phyloP scores from a whole-genome alignment of 2,329 filamentous ascomycete genomes.

The Cercospora zeina region DNA sequence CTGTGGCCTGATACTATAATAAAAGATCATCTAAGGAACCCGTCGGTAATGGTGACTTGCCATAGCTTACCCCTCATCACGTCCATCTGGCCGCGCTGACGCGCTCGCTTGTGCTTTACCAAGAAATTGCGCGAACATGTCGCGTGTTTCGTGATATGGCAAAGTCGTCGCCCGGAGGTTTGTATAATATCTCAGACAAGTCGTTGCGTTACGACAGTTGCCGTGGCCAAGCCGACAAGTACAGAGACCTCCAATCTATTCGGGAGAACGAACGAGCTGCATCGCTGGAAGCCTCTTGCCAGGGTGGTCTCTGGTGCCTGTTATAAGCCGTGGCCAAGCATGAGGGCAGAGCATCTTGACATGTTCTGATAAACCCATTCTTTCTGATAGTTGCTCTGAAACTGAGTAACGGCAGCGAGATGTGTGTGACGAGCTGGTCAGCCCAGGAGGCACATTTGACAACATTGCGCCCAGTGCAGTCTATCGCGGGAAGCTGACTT shows the following conservation, averaged over 20 bases:
- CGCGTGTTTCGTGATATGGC: neutral
- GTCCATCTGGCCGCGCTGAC: neutral
- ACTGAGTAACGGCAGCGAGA: too few relatives aligned
- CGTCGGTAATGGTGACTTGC: neutral
- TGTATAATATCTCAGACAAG: neutral
- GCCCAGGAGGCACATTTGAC: too few relatives aligned
- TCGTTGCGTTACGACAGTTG: neutral
- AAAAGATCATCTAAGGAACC: neutral
- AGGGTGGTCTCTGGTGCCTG: too few relatives aligned
- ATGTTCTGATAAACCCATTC: too few relatives aligned
- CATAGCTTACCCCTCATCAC: conserved; percentile 3
- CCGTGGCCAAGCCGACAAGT: neutral
- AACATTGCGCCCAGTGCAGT: too few relatives aligned
- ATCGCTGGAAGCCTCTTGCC: too few relatives aligned
- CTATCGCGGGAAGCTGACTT: too few relatives aligned
- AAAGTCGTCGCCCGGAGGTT: neutral
- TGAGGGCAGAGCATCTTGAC: too few relatives aligned
- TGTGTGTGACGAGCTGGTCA: too few relatives aligned
- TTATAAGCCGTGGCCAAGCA: too few relatives aligned
- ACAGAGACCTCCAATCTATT: neutral
- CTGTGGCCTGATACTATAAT: neutral
- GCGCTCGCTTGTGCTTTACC: neutral
- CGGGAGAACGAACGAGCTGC: neutral
- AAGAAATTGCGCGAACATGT: neutral
- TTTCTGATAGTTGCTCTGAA: too few relatives aligned